Evolutionary conservation across 495 filamentous ascomycete genomes (phyloP).

Genomic region (Massariosphaeria phaeospora): DNA sequence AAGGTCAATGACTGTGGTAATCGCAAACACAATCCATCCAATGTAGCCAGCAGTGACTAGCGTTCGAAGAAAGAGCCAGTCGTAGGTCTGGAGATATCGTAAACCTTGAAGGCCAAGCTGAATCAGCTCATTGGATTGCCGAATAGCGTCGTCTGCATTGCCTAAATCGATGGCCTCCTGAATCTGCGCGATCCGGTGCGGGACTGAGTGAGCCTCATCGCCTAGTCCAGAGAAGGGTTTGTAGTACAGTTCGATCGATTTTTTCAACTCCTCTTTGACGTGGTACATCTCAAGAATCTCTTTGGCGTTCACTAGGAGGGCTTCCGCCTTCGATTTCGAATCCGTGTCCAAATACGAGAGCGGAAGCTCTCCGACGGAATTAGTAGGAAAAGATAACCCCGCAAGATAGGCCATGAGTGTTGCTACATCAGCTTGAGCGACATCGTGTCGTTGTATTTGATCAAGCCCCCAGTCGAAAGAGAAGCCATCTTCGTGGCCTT

Average conservation of each 20-base stretch:
- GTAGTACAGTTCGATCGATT: conserved; percentile 67
- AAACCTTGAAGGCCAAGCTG: conserved; percentile 75
- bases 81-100: conserved; percentile 90
- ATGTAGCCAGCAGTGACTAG: conserved; percentile 90
- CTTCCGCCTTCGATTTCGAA: conserved; percentile 73
- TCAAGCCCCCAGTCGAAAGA: conserved; percentile 84
- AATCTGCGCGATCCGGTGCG: conserved; percentile 64
- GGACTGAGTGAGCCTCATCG: conserved; percentile 57
- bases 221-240: conserved; percentile 62
- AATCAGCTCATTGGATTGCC: conserved; percentile 67
- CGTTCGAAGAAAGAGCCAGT: conserved; percentile 96
- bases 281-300: conserved; percentile 95
- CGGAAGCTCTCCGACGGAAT: conserved; percentile 92
- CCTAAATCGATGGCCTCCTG: conserved; percentile 60
- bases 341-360: conserved; percentile 71
- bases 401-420: conserved; percentile 95
- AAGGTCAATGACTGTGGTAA: conserved; percentile 85
- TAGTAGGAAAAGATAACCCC: conserved; percentile 86
- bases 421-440: conserved; percentile 90
- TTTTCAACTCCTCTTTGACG: conserved; percentile 88
- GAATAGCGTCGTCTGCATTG: conserved; percentile 67
- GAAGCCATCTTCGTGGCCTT: conserved; percentile 88
- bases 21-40: conserved; percentile 93
- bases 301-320: conserved; percentile 76
- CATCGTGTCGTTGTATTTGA: conserved; percentile 78